Base-by-base conservation (phyloP, 306 rosid species). In the Glycine soja region DNA sequence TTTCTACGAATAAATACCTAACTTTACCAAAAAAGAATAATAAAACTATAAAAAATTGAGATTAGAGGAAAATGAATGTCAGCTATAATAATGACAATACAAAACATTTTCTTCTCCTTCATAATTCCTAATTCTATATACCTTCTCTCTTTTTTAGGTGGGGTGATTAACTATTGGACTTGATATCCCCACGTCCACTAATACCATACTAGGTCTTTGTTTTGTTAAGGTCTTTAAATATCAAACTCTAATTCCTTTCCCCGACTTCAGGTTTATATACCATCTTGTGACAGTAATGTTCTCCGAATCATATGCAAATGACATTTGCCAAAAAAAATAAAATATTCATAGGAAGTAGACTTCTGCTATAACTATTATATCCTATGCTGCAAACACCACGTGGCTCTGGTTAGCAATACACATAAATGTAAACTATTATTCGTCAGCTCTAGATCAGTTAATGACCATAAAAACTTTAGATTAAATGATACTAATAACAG, bases 221-320 rank as follows among this genome's bases (percentile, higher is more conserved):
- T 13, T 42, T 63, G 2, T 40, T 66, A 40, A 63, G 67, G 11
- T 67, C 11, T 51, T 47, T 66, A 43, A 18, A 7, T 48, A 71
- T 72, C 82, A 53, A 69, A 46, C 59, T 86, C 74, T 72, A 51
- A 79, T 82, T 52, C 74, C 32, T 4, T 57, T 34, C 64, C 48
- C 76, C 36, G 65, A 47, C 68, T 75, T 75, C 77, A 40, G 80
- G 80, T 51, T 66, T 75, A 79, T 75, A 19, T 75, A 34, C 79
- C 61, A 53, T 24, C 62, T 62, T 59, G 64, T 68, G 82, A 74
- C 58, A 69, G 58, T 15, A 59, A 78, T 78, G 67, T 78, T 16
- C 67, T 69, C 86, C 81, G 2, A 43, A 62, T 78, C 79, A 68
- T 69, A 79, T 82, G 76, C 79, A 61, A 47, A 62, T 77, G 36